These are phyloP conservation scores for Penicillium digitatum DNA, from an alignment of 2,329 filamentous ascomycete species.

Conservation along the genomic window DNA sequence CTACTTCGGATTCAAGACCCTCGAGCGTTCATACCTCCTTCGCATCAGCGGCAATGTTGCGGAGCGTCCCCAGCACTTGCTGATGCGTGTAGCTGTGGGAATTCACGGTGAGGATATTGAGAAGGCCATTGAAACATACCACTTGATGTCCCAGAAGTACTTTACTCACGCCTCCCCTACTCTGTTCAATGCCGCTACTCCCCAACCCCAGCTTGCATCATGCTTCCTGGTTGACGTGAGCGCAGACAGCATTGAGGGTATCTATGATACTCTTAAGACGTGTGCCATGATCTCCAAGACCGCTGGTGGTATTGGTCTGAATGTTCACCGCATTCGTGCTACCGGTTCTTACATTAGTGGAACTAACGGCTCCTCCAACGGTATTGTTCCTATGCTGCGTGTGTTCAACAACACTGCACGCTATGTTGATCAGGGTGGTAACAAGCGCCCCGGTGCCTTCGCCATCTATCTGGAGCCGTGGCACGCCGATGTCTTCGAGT, in stretches of 20 bases:
- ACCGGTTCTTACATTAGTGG: slow-evolving; percentile 97
- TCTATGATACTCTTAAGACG: slow-evolving; percentile 98
- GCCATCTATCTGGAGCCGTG: slow-evolving; percentile 98
- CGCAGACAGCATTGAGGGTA: slow-evolving; percentile 98
- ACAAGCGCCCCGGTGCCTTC: slow-evolving; percentile 97
- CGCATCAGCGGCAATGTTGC: slow-evolving; percentile 94
- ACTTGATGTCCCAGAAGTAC: slow-evolving; percentile 97
- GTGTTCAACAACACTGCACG: slow-evolving; percentile 99
- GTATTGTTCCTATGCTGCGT: slow-evolving; percentile 93
- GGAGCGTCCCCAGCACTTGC: slow-evolving; percentile 97
- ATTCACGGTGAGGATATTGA: slow-evolving; percentile 96
- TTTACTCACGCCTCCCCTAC: slow-evolving; percentile 98
- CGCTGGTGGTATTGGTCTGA: slow-evolving; percentile 94
- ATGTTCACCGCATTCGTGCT: slow-evolving; percentile 92
- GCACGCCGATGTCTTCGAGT: slow-evolving; percentile 97
- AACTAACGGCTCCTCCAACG: slow-evolving; percentile 97
- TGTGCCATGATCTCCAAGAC: slow-evolving; percentile 99
- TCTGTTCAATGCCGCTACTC: slow-evolving; percentile 95
- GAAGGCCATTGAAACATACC: slow-evolving; percentile 94
- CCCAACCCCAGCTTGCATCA: slow-evolving; percentile 88
- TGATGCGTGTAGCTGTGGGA: slow-evolving; percentile 97
- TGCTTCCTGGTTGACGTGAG: slow-evolving; percentile 99
- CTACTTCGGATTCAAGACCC: slow-evolving; percentile 99
- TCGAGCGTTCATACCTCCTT: slow-evolving; percentile 95
- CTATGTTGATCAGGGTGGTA: slow-evolving; percentile 98